These are phyloP conservation scores for Paramecium octaurelia DNA, from an alignment of 73 alveolate species.

Conservation along the genomic window DNA sequence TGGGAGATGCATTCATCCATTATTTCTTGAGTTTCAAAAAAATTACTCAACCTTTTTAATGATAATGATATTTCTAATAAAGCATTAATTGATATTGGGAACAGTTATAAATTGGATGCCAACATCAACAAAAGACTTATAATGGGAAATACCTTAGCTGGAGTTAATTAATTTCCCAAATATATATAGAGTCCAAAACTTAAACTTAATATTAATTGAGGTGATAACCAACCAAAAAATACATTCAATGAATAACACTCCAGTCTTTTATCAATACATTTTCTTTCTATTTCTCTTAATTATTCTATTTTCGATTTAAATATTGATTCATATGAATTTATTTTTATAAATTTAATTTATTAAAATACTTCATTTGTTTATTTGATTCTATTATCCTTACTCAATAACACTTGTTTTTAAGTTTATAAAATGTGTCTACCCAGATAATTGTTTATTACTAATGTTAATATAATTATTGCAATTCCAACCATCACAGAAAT, in stretches of 20 bases:
- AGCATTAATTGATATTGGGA: conserved; percentile 22
- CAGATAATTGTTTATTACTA: background rate
- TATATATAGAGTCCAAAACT: background rate
- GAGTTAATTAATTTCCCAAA: background rate
- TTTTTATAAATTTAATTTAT: conserved; percentile 84
- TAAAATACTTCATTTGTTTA: conserved; percentile 77
- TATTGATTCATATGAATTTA: conserved; percentile 80
- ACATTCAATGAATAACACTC: background rate
- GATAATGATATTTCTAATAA: conserved; percentile 7
- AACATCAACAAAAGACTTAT: background rate
- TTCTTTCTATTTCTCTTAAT: background rate
- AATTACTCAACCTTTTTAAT: conserved; percentile 2
- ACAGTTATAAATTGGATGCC: background rate
- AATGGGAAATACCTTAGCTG: background rate
- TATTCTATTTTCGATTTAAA: conserved; percentile 66
- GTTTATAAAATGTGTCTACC: conserved; percentile 27
- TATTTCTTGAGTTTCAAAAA: background rate
- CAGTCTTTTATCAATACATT: background rate
- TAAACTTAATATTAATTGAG: conserved; percentile 17
- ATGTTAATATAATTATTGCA: conserved; percentile 24
- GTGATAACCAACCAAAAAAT: background rate
- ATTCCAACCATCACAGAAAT: conserved; percentile 37
- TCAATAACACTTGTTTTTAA: conserved; percentile 70
- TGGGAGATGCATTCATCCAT: background rate
- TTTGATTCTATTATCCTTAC: conserved; percentile 83